Base-by-base conservation (phyloP, 257 asterid species). In the Jasminum sambac region DNA sequence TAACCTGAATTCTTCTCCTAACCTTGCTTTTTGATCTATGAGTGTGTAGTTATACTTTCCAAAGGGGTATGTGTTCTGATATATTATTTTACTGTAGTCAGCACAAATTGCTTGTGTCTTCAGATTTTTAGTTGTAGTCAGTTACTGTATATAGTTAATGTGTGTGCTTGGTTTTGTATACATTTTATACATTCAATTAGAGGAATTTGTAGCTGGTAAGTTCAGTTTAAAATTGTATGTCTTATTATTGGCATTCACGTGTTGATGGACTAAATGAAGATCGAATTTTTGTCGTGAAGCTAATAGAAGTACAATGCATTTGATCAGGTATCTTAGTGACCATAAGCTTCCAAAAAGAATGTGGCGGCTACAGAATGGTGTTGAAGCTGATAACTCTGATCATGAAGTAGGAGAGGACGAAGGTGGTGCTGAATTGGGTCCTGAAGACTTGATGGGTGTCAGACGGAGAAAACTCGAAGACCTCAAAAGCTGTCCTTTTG, bases 281-380 rank as follows among this genome's bases (percentile, higher is more conserved):
- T 34, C 38, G 8, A 41, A 59, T 59, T 71, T 60, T 75, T 63
- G 26, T 34, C 13, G 46, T 57, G 17, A 55, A 73, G 37, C 57
- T 61, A 46, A 65, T 69, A 52, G n/a, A 74, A 58, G 63, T 75
- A 71, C 65, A 68, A 67, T 66, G 36, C 24, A 46, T 66, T 76
- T 72, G 68, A 67, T 78, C 81, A 95, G 99, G 84, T 95, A 85
- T 87, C 90, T 95, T 74, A 84, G 89, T 40, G 94, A 89, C 70
- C 94, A 79, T 73, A 87, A 82, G 86, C 91, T 88, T 42, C 95
- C 99, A 23, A 76, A 79, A 81, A 81, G 80, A 82, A 95, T 95
- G 99, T 63, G 76, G 75, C 82, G 80, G 82, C 78, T 87, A 80
- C 90, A 83, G 74, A 84, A 82, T 74, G 82, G 79, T 8, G 58